Conservation (phyloP, 2,329 filamentous ascomycete species). For the Sarocladiaceae sp. region DNA sequence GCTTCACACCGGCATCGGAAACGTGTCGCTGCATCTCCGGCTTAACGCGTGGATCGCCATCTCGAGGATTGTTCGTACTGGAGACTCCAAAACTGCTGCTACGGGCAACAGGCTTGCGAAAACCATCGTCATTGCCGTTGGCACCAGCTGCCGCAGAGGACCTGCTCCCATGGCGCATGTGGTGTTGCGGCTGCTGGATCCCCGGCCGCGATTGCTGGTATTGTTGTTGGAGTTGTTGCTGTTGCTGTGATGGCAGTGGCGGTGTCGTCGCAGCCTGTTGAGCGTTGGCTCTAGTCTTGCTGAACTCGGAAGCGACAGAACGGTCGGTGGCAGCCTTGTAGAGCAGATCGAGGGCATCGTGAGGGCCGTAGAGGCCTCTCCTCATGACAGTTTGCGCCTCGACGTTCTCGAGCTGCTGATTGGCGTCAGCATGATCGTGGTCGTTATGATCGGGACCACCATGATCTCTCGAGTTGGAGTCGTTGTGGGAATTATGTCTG, state of each 20-base stretch:
- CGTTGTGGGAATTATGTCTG: constrained; percentile 21
- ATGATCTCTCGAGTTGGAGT: constrained; percentile 19
- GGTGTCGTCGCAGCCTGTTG: background rate
- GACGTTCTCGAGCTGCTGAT: constrained; percentile 57
- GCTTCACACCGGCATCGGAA: constrained; percentile 13
- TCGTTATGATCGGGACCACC: constrained; percentile 19
- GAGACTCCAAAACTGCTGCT: constrained; percentile 2
- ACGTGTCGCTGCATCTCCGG: constrained; percentile 14
- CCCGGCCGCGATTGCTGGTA: no score
- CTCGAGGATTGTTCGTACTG: constrained; percentile 9
- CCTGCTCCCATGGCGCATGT: constrained; percentile 7
- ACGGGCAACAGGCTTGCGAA: constrained; percentile 1
- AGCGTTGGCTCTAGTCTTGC: background rate
- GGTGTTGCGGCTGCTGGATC: no score
- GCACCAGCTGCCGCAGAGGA: background rate
- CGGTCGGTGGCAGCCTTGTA: constrained; percentile 67
- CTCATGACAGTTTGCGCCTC: constrained; percentile 61
- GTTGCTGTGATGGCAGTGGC: background rate
- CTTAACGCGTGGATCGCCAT: constrained; percentile 11
- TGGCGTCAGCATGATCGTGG: constrained; percentile 43
- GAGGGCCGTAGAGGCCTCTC: constrained; percentile 76
- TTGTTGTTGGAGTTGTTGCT: no score
- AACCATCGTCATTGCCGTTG: background rate
- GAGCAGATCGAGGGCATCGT: constrained; percentile 85
- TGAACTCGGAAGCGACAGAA: constrained; percentile 6